These are phyloP conservation scores for Ganoderma lingzhi DNA, from an alignment of 1,284 basidiomycete species.

Conservation along the genomic window DNA sequence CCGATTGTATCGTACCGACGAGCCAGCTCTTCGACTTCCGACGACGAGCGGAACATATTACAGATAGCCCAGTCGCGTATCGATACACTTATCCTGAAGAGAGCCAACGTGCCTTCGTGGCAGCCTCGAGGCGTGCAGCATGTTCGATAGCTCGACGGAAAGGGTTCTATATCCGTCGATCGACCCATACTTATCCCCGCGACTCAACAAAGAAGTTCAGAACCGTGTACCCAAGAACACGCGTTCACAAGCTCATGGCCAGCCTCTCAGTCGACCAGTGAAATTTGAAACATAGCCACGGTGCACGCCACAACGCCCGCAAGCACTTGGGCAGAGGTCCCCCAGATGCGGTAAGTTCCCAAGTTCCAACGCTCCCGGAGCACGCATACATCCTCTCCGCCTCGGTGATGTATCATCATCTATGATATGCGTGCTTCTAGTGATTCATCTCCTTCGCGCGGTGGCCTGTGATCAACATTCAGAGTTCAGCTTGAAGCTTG, in stretches of 20 bases:
- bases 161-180: background rate
- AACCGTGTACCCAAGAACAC: constrained; percentile 1
- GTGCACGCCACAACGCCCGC: constrained; percentile 7
- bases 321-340: constrained; percentile 29
- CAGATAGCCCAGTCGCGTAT: background rate
- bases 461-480: background rate
- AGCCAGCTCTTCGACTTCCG: background rate
- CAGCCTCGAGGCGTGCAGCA: constrained; percentile 15
- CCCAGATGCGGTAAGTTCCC: constrained; percentile 24
- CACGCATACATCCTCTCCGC: constrained; percentile 7
- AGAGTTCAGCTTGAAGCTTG: background rate
- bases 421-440: background rate
- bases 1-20: background rate
- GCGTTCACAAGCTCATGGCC: background rate
- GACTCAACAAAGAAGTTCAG: background rate
- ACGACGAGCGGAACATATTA: background rate
- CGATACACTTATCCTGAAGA: constrained; percentile 2
- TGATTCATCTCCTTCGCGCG: constrained; percentile 10
- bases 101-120: background rate
- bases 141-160: constrained; percentile 18
- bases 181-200: background rate
- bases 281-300: background rate
- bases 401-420: background rate
- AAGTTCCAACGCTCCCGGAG: background rate
- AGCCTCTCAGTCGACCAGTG: background rate